Evolutionary conservation across 306 rosid species (phyloP), one percentile per base, ranked within the genome.

Genomic region (Castanea crenata): DNA sequence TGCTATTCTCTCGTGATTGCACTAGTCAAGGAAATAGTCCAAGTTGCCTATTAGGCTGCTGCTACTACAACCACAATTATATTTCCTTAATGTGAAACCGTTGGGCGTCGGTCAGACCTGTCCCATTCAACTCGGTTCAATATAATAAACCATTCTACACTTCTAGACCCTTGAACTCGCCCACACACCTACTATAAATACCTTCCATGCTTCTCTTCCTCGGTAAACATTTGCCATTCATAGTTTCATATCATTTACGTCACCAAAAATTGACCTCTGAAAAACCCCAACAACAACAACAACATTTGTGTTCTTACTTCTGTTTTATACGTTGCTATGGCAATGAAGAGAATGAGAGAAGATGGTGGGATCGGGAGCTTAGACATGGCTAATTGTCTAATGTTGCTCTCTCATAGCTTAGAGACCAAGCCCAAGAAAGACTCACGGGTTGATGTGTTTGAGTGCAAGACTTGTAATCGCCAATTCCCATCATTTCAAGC

Each of bases 401-500:
- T 83, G 87, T 75, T 92, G 1, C 80, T 88, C 0, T 79, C 91
- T 29, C 76, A 74, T 52, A 88, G 69, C 34, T 29, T 71, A 64
- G 63, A 80, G 12, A 44, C 61, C 67, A 71, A 83, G 34, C 67
- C 58, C 21, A 65, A 4, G 0, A 71, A 29, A 59, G 4, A 35
- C 29, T 18, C 79, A 52, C 55, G 75, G 5, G 6, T 21, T 55
- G 76, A 61, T 3, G 85, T 80, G 25, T 86, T 88, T 20, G 89
- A 83, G 56, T 94, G 98, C 90, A 94, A 94, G 74, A 92, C 97
- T 4, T 94, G 97, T 78, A 89, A 82, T 81, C 89, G 91, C 0
- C 88, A 80, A 25, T 94, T 94, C 21, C 29, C 89, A 1, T 94
- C 97, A 6, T 94, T 94, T 73, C 97, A 94, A 73, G 98, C 97